These are phyloP conservation scores for Leptomonas seymouri DNA, from an alignment of 208 protist species.

Conservation along the genomic window DNA sequence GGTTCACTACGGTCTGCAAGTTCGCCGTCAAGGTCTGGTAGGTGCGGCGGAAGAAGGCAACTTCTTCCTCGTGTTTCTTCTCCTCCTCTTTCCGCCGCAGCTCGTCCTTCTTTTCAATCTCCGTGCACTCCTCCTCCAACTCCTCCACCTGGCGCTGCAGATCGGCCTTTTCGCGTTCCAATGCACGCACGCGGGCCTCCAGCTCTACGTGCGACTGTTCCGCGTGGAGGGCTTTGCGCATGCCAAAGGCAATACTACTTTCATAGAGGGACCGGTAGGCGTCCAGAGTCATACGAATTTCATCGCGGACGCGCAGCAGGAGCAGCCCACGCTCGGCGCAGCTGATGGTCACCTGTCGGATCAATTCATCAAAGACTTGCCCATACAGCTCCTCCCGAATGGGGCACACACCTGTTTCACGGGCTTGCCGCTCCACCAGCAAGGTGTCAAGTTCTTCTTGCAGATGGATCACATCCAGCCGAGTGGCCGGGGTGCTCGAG, in stretches of 20 bases:
- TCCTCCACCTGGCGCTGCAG: conserved; percentile 91
- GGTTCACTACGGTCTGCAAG: conserved; percentile 89
- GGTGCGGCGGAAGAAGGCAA: conserved; percentile 95
- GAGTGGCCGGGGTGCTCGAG: conserved; percentile 88
- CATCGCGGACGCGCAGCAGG: conserved; percentile 97
- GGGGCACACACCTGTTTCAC: conserved; percentile 98
- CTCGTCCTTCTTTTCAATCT: conserved; percentile 92
- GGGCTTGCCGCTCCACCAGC: conserved; percentile 95
- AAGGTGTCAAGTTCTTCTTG: conserved; percentile 96
- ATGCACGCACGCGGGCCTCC: conserved; percentile 88
- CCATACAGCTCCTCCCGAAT: conserved; percentile 98
- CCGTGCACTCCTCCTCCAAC: conserved; percentile 65
- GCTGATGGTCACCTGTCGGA: conserved; percentile 98
- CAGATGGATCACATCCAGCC: conserved; percentile 89
- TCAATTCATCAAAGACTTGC: conserved; percentile 98
- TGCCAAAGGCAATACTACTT: conserved; percentile 94
- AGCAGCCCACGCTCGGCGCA: conserved; percentile 98
- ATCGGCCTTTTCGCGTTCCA: conserved; percentile 95
- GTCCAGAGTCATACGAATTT: conserved; percentile 92
- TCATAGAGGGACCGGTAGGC: conserved; percentile 87
- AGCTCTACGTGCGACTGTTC: conserved; percentile 97
- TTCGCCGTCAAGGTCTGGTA: conserved; percentile 96
- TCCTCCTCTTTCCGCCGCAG: conserved; percentile 92
- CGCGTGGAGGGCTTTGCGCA: conserved; percentile 98
- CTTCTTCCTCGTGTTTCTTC: conserved; percentile 97